Base-by-base conservation (phyloP, 257 asterid species). In the Linaria vulgaris region DNA sequence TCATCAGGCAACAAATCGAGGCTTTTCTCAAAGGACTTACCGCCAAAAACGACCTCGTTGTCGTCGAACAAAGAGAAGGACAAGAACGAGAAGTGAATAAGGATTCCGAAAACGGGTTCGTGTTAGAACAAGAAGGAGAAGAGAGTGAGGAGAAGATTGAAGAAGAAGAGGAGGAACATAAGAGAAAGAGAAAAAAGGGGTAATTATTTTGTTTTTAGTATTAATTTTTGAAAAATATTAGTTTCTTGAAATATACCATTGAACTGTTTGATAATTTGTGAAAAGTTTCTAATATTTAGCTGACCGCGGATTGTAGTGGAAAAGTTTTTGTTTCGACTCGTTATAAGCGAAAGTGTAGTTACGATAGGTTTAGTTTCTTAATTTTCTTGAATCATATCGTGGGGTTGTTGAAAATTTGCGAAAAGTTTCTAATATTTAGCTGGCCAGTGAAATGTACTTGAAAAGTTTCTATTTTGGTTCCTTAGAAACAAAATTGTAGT, bases 1-100 rank as follows among this genome's bases (percentile, higher is more conserved):
- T 80, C 50, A 77, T 80, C 22, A 71, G 71, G 0, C 75, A 80
- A 11, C 83, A 80, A 66, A 80, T 80, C 52, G 77, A 77, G 16
- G 0, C 55, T 44, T 74, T 72, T 68, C 70, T 80, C 14, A 69
- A 58, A 14, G 65, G 56, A 6, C 57, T 45, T 15, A 56, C 24
- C n/a, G 38, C 69, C 23, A 34, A 61, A 43, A 58, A 64, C 68
- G 60, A 43, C 39, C 27, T 24, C 68, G 73, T 21, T 20, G 70
- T 52, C 12, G 44, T 10, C 6, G 64, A 22, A 38, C 9, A 51
- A 14, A 64, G 27, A 31, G 52, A 30, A 66, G 44, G 54, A 68
- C 68, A 49, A 6, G 64, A 22, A 38, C 73, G 41, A 24, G 62
- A 53, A 5, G 59, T 44, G 37, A 12, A 51, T 15, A 64, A 30